Percentiles rank a stretch among this genome's conserved stretches.
Evolutionary conservation across 140 eudicot species (phyloP).

Genomic region (Flaveria floridana): DNA sequence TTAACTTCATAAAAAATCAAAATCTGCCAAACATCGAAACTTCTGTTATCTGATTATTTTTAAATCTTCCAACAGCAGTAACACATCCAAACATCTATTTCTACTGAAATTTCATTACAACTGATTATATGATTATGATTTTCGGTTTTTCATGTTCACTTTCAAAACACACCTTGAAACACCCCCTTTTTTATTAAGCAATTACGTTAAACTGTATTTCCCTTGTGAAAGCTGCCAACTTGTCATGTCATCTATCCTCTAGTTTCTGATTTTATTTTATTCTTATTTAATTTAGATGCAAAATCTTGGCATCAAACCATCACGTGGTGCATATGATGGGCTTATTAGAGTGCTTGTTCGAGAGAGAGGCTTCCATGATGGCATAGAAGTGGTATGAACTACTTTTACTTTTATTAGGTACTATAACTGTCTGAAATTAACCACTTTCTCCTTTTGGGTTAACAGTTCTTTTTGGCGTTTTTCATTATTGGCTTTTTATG

Average conservation of each 20-base stretch:
- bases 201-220: slow-evolving; percentile 2
- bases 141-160: background rate
- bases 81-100: background rate
- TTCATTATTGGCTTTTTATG: background rate
- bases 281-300: slow-evolving; percentile 59
- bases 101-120: background rate
- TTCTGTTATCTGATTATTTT: background rate
- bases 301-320: slow-evolving; percentile 82
- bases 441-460: background rate
- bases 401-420: background rate
- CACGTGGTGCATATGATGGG: slow-evolving; percentile 61
- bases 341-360: slow-evolving; percentile 53
- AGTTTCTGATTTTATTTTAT: slow-evolving; percentile 15
- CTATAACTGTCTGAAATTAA: slow-evolving; percentile 13
- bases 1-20: background rate
- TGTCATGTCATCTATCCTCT: background rate
- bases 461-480: background rate
- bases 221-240: background rate
- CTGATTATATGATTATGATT: background rate
- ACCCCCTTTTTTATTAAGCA: slow-evolving; percentile 1
- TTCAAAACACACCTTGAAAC: background rate
- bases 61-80: background rate
- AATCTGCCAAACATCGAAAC: background rate
- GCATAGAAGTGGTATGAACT: slow-evolving; percentile 61
- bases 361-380: slow-evolving; percentile 48